These are phyloP conservation scores for Orbilia oligospora DNA, from an alignment of 2,329 filamentous ascomycete species.

Conservation along the genomic window DNA sequence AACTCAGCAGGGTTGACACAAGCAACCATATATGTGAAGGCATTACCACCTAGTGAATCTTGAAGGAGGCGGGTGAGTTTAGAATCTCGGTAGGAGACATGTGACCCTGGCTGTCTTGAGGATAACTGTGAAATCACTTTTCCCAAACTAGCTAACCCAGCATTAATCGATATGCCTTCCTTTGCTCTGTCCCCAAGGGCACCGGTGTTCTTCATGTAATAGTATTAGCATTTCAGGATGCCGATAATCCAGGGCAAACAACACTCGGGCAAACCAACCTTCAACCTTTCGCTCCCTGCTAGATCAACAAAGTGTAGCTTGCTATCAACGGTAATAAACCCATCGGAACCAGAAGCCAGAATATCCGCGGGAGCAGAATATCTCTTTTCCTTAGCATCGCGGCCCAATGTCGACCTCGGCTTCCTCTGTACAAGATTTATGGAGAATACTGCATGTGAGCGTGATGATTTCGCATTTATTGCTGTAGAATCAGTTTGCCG, in stretches of 20 bases:
- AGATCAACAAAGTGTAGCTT: constrained; percentile 99
- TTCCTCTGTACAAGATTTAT: constrained; percentile 92
- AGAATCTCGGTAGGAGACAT: constrained; percentile 99
- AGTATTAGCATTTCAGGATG: constrained; percentile 4
- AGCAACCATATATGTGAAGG: constrained; percentile 99
- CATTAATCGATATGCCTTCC: constrained; percentile 98
- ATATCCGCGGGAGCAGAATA: constrained; percentile 88
- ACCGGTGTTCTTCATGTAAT: constrained; percentile 78
- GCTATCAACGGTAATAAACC: constrained; percentile 89
- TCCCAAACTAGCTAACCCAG: constrained; percentile 90
- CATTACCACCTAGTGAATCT: constrained; percentile 95
- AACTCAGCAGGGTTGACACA: constrained; percentile 98
- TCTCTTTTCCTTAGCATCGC: constrained; percentile 76
- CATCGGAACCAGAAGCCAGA: constrained; percentile 76
- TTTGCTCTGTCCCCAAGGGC: constrained; percentile 93
- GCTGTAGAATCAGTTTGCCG: constrained; percentile 97
- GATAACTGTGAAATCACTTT: constrained; percentile 99
- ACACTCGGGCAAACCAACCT: constrained; percentile 67
- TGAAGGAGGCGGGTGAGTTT: constrained; percentile 93
- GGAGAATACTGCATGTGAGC: constrained; percentile 97
- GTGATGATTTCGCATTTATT: constrained; percentile 96
- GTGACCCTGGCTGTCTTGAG: constrained; percentile 85
- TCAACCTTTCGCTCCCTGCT: constrained; percentile 94
- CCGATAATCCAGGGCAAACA: background rate
- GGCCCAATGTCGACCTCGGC: constrained; percentile 69